phyloP scores from a whole-genome alignment of 495 filamentous ascomycete genomes.

The Trichoderma virens region DNA sequence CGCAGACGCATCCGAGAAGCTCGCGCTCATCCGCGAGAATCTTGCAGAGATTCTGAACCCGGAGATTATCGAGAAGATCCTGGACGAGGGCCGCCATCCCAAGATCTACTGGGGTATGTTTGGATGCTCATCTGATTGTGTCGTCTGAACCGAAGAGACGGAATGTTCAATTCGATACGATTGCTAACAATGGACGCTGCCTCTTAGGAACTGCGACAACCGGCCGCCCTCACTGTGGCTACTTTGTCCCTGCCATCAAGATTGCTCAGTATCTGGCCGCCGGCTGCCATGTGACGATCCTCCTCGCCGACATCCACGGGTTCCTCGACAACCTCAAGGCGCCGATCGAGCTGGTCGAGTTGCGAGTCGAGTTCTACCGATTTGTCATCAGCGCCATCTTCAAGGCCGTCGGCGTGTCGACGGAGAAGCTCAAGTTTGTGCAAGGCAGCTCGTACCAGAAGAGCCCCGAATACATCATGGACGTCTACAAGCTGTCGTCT shows the following conservation, averaged over 20 bases:
- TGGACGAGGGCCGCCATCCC: conserved; percentile 63
- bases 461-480: conserved; percentile 61
- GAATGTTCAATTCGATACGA: no score
- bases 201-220: conserved; percentile 65
- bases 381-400: conserved; percentile 58
- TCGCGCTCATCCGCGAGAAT: conserved; percentile 71
- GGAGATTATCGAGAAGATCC: conserved; percentile 71
- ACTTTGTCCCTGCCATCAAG: conserved; percentile 80
- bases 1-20: conserved; percentile 21
- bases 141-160: no score
- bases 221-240: conserved; percentile 72
- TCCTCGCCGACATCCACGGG: conserved; percentile 75
- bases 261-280: conserved; percentile 82
- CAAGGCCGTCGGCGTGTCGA: conserved; percentile 62
- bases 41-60: conserved; percentile 78
- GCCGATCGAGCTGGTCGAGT: conserved; percentile 78
- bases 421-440: conserved; percentile 74
- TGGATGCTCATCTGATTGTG: conserved; percentile 1
- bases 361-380: conserved; percentile 66
- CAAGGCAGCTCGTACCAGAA: conserved; percentile 80
- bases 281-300: conserved; percentile 71
- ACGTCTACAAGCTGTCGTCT: conserved; percentile 56
- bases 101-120: conserved; percentile 76
- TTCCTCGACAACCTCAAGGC: conserved; percentile 82
- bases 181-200: conserved; percentile 15